phyloP scores from a whole-genome alignment of 495 filamentous ascomycete species.

The Cryomyces antarcticus region DNA sequence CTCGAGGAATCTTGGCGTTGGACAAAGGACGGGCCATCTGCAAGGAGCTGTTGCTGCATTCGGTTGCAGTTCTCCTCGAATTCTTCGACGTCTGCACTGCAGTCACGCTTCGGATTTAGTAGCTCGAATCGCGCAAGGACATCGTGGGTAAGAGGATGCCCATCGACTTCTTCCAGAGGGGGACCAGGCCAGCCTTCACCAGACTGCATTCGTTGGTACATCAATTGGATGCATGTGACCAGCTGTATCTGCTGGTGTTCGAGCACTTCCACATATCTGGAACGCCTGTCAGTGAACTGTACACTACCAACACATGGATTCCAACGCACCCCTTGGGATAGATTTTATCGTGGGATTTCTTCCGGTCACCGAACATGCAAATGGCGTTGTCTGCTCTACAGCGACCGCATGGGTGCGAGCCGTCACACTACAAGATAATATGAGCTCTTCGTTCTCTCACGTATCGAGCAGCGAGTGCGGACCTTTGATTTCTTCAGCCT shows the following conservation, averaged over 20 bases:
- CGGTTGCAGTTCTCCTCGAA: slow-evolving; percentile 37
- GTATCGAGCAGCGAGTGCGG: slow-evolving; percentile 3
- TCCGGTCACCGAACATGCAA: slow-evolving; percentile 21
- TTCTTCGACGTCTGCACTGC: slow-evolving; percentile 24
- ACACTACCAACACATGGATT: neutral
- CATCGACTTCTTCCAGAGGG: slow-evolving; percentile 28
- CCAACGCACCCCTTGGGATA: slow-evolving; percentile 20
- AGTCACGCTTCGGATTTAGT: slow-evolving; percentile 22
- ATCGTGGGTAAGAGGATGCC: slow-evolving; percentile 45
- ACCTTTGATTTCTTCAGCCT: slow-evolving; percentile 56
- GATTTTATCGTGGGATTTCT: slow-evolving; percentile 24
- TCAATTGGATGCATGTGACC: slow-evolving; percentile 37
- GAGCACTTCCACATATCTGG: slow-evolving; percentile 50
- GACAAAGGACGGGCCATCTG: slow-evolving; percentile 26
- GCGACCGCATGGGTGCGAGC: slow-evolving; percentile 43
- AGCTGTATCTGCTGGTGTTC: slow-evolving; percentile 47
- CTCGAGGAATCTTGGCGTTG: slow-evolving; percentile 33
- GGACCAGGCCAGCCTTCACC: slow-evolving; percentile 36
- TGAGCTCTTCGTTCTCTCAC: neutral
- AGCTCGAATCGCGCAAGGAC: slow-evolving; percentile 38
- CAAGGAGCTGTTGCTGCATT: slow-evolving; percentile 34
- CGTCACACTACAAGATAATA: slow-evolving; percentile 33
- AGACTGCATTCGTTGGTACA: slow-evolving; percentile 31
- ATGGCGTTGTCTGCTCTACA: slow-evolving; percentile 32
- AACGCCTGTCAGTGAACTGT: slow-evolving; percentile 4